Percentiles rank a stretch among this genome's conserved stretches.
phyloP scores from a whole-genome alignment of 768 basidiomycete genomes.

The Boletus coccyginus region DNA sequence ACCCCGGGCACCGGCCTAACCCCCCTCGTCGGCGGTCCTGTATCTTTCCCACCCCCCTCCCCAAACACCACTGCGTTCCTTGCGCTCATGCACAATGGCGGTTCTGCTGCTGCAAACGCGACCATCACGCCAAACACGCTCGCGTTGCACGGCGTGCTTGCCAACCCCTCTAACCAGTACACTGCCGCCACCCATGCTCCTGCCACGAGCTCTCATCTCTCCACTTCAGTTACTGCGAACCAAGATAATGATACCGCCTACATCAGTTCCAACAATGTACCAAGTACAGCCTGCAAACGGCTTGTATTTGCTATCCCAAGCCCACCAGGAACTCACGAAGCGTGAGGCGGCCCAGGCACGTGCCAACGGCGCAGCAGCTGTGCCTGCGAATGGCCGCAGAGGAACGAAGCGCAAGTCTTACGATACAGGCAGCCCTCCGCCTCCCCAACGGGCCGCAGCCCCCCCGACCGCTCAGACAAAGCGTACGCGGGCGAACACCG shows the following conservation, averaged over 20 bases:
- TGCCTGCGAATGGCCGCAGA: conserved; percentile 38
- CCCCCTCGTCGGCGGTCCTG: conserved; percentile 71
- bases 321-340: conserved; percentile 94
- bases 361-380: conserved; percentile 40
- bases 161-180: conserved; percentile 31
- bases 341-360: conserved; percentile 83
- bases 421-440: conserved; percentile 41
- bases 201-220: conserved; percentile 34
- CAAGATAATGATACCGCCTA: conserved; percentile 35
- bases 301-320: conserved; percentile 89
- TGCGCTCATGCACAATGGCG: conserved; percentile 76
- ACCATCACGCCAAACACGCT: conserved; percentile 62
- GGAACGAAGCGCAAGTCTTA: conserved; percentile 70
- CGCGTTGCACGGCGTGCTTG: conserved; percentile 74
- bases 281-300: conserved; percentile 83
- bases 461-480: conserved; percentile 27
- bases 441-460: conserved; percentile 25
- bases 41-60: conserved; percentile 76
- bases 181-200: conserved; percentile 32
- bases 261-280: conserved; percentile 51
- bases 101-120: conserved; percentile 33
- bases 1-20: conserved; percentile 77
- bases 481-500: conserved; percentile 38
- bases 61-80: conserved; percentile 92
- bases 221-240: conserved; percentile 34